Evolutionary conservation across 768 basidiomycete genomes (phyloP).

Genomic region (Arthromyces matolae): DNA sequence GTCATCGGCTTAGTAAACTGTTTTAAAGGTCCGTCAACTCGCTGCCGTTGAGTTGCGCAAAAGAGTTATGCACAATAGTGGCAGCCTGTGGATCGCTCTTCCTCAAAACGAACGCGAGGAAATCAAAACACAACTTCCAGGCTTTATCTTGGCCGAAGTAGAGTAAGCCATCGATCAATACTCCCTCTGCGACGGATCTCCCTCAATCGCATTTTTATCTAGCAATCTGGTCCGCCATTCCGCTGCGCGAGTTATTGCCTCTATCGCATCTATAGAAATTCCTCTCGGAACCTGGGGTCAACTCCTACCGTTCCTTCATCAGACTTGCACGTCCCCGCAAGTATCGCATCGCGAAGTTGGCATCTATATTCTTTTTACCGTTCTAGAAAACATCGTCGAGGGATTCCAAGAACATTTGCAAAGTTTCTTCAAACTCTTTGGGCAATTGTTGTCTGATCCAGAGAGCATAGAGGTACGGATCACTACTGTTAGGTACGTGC

Average conservation of each 20-base stretch:
- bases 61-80: constrained; percentile 77
- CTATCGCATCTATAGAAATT: constrained; percentile 88
- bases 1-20: too few relatives aligned
- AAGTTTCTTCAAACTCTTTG: constrained; percentile 78
- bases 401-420: constrained; percentile 76
- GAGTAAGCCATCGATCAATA: constrained; percentile 51
- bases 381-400: constrained; percentile 89
- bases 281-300: constrained; percentile 76
- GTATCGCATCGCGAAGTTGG: constrained; percentile 88
- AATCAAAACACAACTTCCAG: constrained; percentile 82
- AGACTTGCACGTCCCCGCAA: constrained; percentile 64
- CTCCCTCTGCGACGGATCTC: constrained; percentile 10
- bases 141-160: constrained; percentile 71
- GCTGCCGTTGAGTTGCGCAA: constrained; percentile 96
- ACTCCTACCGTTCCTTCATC: constrained; percentile 84
- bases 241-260: constrained; percentile 86
- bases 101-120: constrained; percentile 64
- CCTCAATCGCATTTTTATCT: constrained; percentile 16
- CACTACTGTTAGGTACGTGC: constrained; percentile 71
- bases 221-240: constrained; percentile 92
- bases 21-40: constrained; percentile 83
- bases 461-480: constrained; percentile 89
- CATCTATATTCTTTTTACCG: constrained; percentile 83
- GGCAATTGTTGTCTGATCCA: constrained; percentile 67
- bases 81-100: constrained; percentile 76